Evolutionary conservation across 306 rosid species (phyloP).

Genomic region (Ochetophila trinervis): DNA sequence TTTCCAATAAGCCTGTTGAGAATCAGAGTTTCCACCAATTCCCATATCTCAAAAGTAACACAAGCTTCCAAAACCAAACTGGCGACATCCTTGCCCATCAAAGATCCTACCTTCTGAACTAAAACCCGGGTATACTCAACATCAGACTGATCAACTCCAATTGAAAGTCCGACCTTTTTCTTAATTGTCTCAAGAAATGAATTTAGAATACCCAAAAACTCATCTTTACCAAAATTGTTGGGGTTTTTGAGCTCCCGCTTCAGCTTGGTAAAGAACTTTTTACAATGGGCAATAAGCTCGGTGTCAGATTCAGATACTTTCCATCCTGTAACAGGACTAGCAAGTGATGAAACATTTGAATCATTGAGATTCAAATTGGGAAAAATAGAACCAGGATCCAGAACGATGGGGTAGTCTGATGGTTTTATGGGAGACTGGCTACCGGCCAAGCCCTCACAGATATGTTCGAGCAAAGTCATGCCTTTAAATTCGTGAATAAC

Average conservation of each 20-base stretch:
- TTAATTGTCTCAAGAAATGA: slow-evolving; percentile 49
- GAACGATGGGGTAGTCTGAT: slow-evolving; percentile 59
- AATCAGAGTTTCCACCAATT: slow-evolving; percentile 62
- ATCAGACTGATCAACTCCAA: slow-evolving; percentile 34
- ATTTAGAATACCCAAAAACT: slow-evolving; percentile 46
- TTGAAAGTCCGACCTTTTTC: slow-evolving; percentile 36
- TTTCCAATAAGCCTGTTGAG: slow-evolving; percentile 46
- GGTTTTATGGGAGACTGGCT: slow-evolving; percentile 30
- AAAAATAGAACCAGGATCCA: slow-evolving; percentile 53
- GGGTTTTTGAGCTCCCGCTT: slow-evolving; percentile 40
- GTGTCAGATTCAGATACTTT: slow-evolving; percentile 45
- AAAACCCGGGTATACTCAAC: slow-evolving; percentile 32
- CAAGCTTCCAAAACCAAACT: slow-evolving; percentile 64
- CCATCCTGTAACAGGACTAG: slow-evolving; percentile 61
- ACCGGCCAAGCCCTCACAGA: slow-evolving; percentile 44
- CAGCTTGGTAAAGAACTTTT: slow-evolving; percentile 44
- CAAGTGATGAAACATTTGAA: slow-evolving; percentile 30
- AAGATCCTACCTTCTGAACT: slow-evolving; percentile 45
- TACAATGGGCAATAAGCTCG: slow-evolving; percentile 48
- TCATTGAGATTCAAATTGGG: slow-evolving; percentile 44
- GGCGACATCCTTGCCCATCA: slow-evolving; percentile 47
- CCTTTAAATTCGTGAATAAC: no score
- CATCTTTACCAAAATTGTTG: slow-evolving; percentile 34
- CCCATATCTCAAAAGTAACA: slow-evolving; percentile 67
- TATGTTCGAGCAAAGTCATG: slow-evolving; percentile 70